phyloP scores from a whole-genome alignment of 2,329 filamentous ascomycete genomes.

The Trichoderma breve region DNA sequence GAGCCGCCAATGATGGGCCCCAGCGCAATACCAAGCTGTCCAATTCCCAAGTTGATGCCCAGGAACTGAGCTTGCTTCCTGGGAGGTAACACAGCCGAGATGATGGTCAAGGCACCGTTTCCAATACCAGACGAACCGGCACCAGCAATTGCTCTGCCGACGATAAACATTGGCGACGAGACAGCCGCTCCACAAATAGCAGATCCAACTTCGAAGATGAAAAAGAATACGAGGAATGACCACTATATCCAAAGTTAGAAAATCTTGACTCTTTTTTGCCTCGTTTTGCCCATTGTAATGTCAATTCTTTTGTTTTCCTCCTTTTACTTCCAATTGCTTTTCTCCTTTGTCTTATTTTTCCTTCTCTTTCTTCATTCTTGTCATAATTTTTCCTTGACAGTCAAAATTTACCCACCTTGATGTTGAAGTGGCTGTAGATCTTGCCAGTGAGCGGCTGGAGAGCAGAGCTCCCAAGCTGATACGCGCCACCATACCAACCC shows the following conservation, averaged over 20 bases:
- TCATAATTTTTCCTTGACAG: background rate
- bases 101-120: constrained; percentile 36
- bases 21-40: background rate
- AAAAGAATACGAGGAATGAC: constrained; percentile 25
- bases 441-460: constrained; percentile 30
- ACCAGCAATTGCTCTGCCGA: constrained; percentile 50
- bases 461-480: constrained; percentile 28
- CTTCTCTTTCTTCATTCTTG: background rate
- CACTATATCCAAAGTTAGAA: background rate
- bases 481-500: constrained; percentile 37
- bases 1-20: background rate
- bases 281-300: background rate
- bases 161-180: constrained; percentile 47
- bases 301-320: background rate
- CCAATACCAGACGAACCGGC: constrained; percentile 46
- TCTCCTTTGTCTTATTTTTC: background rate
- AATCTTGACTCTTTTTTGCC: background rate
- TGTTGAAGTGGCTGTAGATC: constrained; percentile 31
- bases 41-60: background rate
- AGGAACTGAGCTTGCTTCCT: constrained; percentile 11
- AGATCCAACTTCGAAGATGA: constrained; percentile 41
- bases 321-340: background rate
- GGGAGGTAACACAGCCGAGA: constrained; percentile 32
- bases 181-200: constrained; percentile 47
- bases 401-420: constrained; percentile 23